Evolutionary conservation across 129 eudicot species (phyloP).

Genomic region (Flaveria bidentis): DNA sequence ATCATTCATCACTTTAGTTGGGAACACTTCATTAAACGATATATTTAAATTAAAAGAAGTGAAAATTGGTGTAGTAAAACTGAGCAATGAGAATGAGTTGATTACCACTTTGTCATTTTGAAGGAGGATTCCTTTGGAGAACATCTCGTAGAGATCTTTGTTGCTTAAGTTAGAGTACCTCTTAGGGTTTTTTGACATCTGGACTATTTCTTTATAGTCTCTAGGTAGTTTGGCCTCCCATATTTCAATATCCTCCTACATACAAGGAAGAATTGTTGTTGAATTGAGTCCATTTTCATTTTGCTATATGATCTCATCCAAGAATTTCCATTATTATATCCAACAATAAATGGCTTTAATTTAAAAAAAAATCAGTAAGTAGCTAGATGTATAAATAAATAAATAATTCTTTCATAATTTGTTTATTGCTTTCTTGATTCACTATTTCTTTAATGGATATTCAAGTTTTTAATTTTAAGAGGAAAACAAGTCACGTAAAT

Average conservation of each 20-base stretch:
- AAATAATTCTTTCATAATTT: no score
- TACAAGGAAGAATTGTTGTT: not conserved
- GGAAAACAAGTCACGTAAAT: no score
- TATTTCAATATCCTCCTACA: constrained; percentile 1
- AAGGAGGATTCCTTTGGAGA: constrained; percentile 3
- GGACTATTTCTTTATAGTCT: not conserved
- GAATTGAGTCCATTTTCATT: not conserved
- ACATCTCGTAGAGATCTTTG: not conserved
- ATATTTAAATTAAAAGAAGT: no score
- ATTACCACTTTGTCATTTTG: not conserved
- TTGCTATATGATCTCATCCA: no score
- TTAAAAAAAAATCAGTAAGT: no score
- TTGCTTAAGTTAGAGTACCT: not conserved
- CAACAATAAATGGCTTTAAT: no score
- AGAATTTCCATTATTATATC: no score
- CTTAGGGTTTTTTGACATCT: not conserved
- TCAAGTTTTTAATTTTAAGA: no score
- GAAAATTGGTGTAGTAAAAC: not conserved
- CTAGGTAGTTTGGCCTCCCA: not conserved
- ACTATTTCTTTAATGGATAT: no score
- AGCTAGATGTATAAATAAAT: no score
- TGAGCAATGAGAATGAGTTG: not conserved
- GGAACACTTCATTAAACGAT: no score
- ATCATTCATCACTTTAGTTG: not conserved
- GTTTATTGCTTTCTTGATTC: no score